These are phyloP conservation scores for Fusarium marasasianum DNA, from an alignment of 2,329 filamentous ascomycete genomes.

Conservation along the genomic window DNA sequence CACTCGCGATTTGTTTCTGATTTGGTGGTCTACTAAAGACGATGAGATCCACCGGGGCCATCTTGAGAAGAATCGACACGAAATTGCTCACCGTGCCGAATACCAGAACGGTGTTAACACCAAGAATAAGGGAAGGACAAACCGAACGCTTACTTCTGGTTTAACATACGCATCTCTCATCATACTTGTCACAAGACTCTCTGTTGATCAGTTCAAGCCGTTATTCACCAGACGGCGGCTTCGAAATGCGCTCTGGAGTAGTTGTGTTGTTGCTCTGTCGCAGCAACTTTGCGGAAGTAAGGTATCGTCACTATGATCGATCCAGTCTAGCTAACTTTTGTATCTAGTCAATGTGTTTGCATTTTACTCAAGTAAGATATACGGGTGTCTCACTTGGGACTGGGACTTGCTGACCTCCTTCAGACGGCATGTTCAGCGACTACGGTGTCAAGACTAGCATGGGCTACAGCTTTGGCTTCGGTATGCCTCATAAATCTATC, in stretches of 20 bases:
- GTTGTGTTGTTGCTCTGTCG: constrained; percentile 39
- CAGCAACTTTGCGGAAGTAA: constrained; percentile 45
- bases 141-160: neutral
- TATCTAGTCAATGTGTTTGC: constrained; percentile 48
- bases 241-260: constrained; percentile 38
- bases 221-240: constrained; percentile 23
- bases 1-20: constrained; percentile 50
- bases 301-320: neutral
- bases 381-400: accelerated
- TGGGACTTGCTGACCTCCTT: too few species aligned
- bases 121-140: too few species aligned
- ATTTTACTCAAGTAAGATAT: constrained; percentile 53
- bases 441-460: constrained; percentile 31
- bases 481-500: neutral
- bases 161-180: constrained; percentile 28
- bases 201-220: constrained; percentile 24
- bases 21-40: constrained; percentile 35
- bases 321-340: neutral
- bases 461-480: constrained; percentile 44
- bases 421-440: constrained; percentile 17
- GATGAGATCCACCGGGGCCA: neutral
- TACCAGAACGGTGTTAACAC: neutral
- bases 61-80: neutral
- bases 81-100: neutral
- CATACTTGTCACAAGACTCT: constrained; percentile 10